A percentile compares a stretch with the other conserved stretches of the same genome.
These are phyloP conservation scores for Fusarium guadeloupense DNA, from an alignment of 2,329 filamentous ascomycete species.

Conservation along the genomic window DNA sequence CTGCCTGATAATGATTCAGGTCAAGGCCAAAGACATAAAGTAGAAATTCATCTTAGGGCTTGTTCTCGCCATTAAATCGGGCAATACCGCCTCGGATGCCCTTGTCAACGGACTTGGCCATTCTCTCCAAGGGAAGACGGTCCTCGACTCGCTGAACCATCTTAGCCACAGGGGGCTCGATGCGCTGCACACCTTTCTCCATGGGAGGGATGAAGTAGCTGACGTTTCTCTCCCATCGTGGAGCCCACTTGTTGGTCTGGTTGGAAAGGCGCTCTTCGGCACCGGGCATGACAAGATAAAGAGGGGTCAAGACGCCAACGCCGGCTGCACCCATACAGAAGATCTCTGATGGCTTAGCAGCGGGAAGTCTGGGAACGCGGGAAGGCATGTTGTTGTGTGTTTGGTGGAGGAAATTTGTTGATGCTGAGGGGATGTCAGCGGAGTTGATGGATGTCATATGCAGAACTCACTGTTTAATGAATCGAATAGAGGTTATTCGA, in stretches of 20 bases:
- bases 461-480: conserved; percentile 19
- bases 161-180: conserved; percentile 58
- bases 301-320: conserved; percentile 62
- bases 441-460: background rate
- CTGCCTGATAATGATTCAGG: background rate
- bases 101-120: conserved; percentile 59
- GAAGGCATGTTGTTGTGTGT: conserved; percentile 56
- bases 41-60: conserved; percentile 19
- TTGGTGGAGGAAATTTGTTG: background rate
- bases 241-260: conserved; percentile 67
- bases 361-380: conserved; percentile 58
- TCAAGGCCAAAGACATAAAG: background rate
- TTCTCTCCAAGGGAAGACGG: conserved; percentile 59
- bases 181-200: conserved; percentile 57
- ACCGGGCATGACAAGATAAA: conserved; percentile 66
- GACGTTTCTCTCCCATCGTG: conserved; percentile 68
- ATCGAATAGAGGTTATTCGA: conserved; percentile 5
- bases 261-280: conserved; percentile 63
- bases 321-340: conserved; percentile 64
- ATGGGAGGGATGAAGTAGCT: conserved; percentile 61
- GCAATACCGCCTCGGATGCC: conserved; percentile 59
- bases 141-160: conserved; percentile 58
- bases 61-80: conserved; percentile 47
- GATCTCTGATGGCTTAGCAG: conserved; percentile 58
- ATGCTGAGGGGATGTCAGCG: conserved; percentile 9